Conservation (phyloP, 805 yeast species). For the Nakazawaea pomicola region DNA sequence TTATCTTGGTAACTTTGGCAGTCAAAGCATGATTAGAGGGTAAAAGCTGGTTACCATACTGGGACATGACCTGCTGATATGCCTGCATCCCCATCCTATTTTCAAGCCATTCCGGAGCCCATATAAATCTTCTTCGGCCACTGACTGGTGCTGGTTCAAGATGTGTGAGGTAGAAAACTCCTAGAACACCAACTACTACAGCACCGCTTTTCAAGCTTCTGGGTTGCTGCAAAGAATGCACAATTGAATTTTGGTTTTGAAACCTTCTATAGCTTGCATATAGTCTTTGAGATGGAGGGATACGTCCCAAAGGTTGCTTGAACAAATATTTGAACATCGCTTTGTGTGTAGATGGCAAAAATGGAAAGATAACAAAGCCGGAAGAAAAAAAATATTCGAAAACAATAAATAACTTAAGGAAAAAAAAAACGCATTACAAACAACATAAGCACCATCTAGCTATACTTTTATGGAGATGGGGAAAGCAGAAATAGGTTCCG, state of each 20-base stretch:
- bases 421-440: neutral
- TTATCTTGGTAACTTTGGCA: conserved; percentile 50
- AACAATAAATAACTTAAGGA: neutral
- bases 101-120: conserved; percentile 67
- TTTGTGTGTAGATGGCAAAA: too few species aligned
- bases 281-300: too few species aligned
- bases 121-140: conserved; percentile 63
- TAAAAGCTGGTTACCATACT: conserved; percentile 48
- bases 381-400: too few species aligned
- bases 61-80: conserved; percentile 53
- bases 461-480: conserved; percentile 22
- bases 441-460: neutral
- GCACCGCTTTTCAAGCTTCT: too few species aligned
- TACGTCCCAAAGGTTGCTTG: too few species aligned
- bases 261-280: too few species aligned
- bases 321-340: too few species aligned
- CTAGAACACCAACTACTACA: too few species aligned
- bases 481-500: conserved; percentile 30
- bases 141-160: conserved; percentile 81
- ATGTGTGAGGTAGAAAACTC: conserved; percentile 42
- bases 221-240: too few species aligned
- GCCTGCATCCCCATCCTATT: conserved; percentile 54
- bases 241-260: too few species aligned
- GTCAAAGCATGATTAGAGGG: conserved; percentile 63
- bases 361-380: too few species aligned